These are phyloP conservation scores for Colletotrichum echinochloae DNA, from an alignment of 2,329 filamentous ascomycete genomes.

Conservation along the genomic window DNA sequence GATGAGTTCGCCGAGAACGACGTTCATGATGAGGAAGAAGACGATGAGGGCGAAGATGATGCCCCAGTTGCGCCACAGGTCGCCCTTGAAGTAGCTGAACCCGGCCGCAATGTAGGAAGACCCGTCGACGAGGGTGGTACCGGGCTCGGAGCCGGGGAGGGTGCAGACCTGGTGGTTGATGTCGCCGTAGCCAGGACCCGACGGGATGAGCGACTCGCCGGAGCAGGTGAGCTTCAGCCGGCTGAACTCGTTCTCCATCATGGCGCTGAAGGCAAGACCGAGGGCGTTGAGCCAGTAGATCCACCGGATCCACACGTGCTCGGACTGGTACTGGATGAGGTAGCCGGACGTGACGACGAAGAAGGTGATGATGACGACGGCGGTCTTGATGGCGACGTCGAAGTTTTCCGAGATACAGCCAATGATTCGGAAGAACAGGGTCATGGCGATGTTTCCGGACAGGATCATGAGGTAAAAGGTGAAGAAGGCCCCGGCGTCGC, in stretches of 20 bases:
- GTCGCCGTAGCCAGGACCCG: slow-evolving; percentile 75
- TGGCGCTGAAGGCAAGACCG: slow-evolving; percentile 78
- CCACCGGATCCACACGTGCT: slow-evolving; percentile 84
- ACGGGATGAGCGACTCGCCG: slow-evolving; percentile 75
- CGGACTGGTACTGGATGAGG: slow-evolving; percentile 81
- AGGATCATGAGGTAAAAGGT: slow-evolving; percentile 80
- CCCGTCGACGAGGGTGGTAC: slow-evolving; percentile 73
- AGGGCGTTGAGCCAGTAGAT: slow-evolving; percentile 82
- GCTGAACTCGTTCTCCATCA: slow-evolving; percentile 92
- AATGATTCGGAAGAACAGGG: slow-evolving; percentile 80
- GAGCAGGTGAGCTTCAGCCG: slow-evolving; percentile 77
- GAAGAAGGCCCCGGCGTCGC: slow-evolving; percentile 82
- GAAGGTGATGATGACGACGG: slow-evolving; percentile 82
- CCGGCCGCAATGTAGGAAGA: slow-evolving; percentile 74
- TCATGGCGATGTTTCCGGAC: slow-evolving; percentile 78
- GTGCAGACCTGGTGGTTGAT: slow-evolving; percentile 86
- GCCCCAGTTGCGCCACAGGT: slow-evolving; percentile 87
- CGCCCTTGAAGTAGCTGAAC: slow-evolving; percentile 73
- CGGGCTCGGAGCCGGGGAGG: slow-evolving; percentile 76
- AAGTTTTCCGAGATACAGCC: slow-evolving; percentile 81
- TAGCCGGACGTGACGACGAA: slow-evolving; percentile 87
- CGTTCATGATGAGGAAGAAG: slow-evolving; percentile 80
- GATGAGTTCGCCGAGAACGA: slow-evolving; percentile 82
- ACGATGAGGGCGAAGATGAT: slow-evolving; percentile 82
- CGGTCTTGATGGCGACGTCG: slow-evolving; percentile 86